Percentiles rank a stretch among this genome's conserved stretches.
These are phyloP conservation scores for Psidium guajava DNA, from an alignment of 345 rosid species.

Conservation along the genomic window DNA sequence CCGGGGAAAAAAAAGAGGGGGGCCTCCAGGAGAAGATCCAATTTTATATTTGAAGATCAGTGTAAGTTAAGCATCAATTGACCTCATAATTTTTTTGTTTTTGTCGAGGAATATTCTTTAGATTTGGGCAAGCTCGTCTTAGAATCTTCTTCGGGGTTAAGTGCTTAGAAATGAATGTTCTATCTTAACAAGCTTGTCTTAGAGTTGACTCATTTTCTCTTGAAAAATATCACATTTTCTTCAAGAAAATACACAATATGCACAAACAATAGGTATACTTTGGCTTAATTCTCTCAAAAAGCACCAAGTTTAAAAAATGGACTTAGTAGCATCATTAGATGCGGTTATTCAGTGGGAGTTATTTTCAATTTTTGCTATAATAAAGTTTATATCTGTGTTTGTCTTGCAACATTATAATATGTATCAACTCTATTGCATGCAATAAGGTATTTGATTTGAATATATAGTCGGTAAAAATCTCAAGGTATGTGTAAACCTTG, in stretches of 20 bases:
- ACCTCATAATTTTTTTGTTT: neutral
- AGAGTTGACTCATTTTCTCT: neutral
- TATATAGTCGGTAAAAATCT: no score
- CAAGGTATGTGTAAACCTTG: no score
- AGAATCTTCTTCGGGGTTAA: neutral
- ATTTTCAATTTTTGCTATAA: no score
- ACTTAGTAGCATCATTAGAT: no score
- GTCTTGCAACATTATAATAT: no score
- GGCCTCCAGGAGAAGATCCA: neutral
- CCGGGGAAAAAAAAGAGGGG: no score
- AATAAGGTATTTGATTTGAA: no score
- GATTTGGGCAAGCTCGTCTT: neutral
- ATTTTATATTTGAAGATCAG: neutral
- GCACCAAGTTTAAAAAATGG: neutral
- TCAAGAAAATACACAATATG: neutral
- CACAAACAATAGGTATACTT: neutral
- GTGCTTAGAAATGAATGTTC: neutral
- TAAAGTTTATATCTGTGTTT: no score
- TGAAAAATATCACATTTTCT: neutral
- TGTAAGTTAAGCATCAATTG: neutral
- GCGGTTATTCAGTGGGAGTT: no score
- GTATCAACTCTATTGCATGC: no score
- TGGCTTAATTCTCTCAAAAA: neutral
- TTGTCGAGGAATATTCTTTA: neutral
- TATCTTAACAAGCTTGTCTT: neutral